Evolutionary conservation across 805 yeast species (phyloP).

Genomic region (Tetrapisispora nanseiensis): DNA sequence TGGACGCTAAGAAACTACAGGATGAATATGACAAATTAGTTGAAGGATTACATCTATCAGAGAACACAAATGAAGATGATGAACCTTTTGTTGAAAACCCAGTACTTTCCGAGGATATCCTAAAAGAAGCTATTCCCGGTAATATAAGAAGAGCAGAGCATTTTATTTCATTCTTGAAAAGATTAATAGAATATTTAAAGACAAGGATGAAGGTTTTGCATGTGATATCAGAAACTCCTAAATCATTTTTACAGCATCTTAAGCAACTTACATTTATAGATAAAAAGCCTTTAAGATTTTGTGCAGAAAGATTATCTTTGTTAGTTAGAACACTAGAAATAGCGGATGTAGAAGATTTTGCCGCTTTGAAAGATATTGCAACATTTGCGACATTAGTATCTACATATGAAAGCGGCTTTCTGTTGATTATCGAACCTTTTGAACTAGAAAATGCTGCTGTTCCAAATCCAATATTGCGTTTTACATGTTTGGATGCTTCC

Average conservation of each 20-base stretch:
- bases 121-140: slow-evolving; percentile 94
- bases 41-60: slow-evolving; percentile 78
- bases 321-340: slow-evolving; percentile 84
- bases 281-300: slow-evolving; percentile 79
- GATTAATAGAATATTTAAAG: slow-evolving; percentile 88
- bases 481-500: slow-evolving; percentile 93
- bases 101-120: slow-evolving; percentile 69
- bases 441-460: slow-evolving; percentile 93
- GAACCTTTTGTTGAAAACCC: slow-evolving; percentile 73
- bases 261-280: slow-evolving; percentile 91
- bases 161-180: slow-evolving; percentile 81
- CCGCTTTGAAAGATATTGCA: slow-evolving; percentile 89
- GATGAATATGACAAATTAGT: slow-evolving; percentile 88
- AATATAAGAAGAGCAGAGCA: slow-evolving; percentile 96
- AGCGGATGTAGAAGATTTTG: slow-evolving; percentile 80
- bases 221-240: slow-evolving; percentile 96
- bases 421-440: slow-evolving; percentile 86
- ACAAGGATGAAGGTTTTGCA: slow-evolving; percentile 96
- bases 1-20: slow-evolving; percentile 75
- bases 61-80: slow-evolving; percentile 46
- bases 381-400: slow-evolving; percentile 94
- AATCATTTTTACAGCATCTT: slow-evolving; percentile 82
- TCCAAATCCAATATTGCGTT: slow-evolving; percentile 89
- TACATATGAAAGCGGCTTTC: slow-evolving; percentile 89
- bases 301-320: slow-evolving; percentile 83